Base-by-base conservation (phyloP, 2,329 filamentous ascomycete species). In the Fusarium udum region DNA sequence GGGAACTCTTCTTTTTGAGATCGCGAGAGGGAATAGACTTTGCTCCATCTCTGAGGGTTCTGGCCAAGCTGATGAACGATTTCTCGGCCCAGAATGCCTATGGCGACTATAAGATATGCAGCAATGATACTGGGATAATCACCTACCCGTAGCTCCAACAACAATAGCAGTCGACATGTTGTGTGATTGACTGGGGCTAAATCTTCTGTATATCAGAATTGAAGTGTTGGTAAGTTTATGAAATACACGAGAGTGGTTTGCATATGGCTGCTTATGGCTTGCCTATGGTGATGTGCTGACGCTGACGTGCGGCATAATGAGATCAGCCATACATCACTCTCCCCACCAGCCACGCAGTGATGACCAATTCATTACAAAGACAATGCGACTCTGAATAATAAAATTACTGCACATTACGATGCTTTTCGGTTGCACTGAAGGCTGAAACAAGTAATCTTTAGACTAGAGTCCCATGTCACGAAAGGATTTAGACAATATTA, bases 1-100 rank as follows among this genome's bases (percentile, higher is more conserved):
- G 64, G 64, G 13, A 69, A 63, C 14, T 48, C 51, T 34, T 69
- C 66, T 32, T 69, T 69, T 10, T 69, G 43, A 0, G 66, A 69
- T 1, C 64, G 64, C 0, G 66, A 69, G 16, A 69, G 32, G 1
- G 66, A 36, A 14, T 69, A 69, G 20, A 69, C 39, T 6, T 36
- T 69, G 0, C 6, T 69, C 66, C 64, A 69, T 64, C 43, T 62
- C 14, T 64, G 43, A 0, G 64, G 7, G n/a, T 51, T 32, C 10
- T 16, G 34, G 5, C 66, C 34, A 9, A 69, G 66, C 8, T 58
- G 57, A 9, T 36, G 58, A 5, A 57, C 66, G 1, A 69, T 69
- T 18, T 64, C 51, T 4, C 64, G 51, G 10, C 66, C 64, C 1
- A 69, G 57, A 13, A 69, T 69, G 11, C 57, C 66, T 69, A 7